Conservation (phyloP, 1,284 basidiomycete species). For the Spongispora temasekensis region DNA sequence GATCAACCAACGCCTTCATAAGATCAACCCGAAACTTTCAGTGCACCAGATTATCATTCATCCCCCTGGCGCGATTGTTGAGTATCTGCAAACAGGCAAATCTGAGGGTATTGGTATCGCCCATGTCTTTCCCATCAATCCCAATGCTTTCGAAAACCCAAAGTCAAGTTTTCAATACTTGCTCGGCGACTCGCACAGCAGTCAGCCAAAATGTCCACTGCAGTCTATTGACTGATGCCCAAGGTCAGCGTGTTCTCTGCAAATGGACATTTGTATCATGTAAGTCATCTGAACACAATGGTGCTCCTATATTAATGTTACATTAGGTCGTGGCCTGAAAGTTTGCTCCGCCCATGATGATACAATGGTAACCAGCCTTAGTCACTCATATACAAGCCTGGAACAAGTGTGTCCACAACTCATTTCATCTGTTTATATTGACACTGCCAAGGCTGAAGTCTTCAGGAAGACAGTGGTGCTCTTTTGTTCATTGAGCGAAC, state of each 20-base stretch:
- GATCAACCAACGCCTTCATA: not conserved
- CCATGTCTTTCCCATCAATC: conserved; percentile 2
- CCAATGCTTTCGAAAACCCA: not conserved
- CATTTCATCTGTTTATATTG: not conserved
- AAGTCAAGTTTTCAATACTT: not conserved
- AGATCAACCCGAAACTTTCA: not conserved
- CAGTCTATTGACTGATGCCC: not conserved
- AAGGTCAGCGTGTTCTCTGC: not conserved
- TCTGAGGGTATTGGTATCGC: not conserved
- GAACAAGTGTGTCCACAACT: not conserved
- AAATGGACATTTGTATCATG: not conserved
- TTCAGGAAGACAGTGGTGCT: conserved; percentile 10
- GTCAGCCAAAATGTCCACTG: not conserved
- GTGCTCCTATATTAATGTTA: not conserved
- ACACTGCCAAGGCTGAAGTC: not conserved
- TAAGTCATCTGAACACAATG: not conserved
- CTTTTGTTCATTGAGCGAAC: conserved; percentile 2
- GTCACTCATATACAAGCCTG: not conserved
- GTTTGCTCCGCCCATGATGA: not conserved
- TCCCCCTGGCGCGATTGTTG: not conserved
- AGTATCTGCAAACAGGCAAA: conserved; percentile 1
- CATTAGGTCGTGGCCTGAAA: conserved; percentile 3
- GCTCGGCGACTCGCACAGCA: not conserved
- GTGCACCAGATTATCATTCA: not conserved
- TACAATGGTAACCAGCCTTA: not conserved